Percentiles rank a stretch among this genome's conserved stretches.
Evolutionary conservation across 208 protist species (phyloP).

Genomic region (Hexamita inflata): DNA sequence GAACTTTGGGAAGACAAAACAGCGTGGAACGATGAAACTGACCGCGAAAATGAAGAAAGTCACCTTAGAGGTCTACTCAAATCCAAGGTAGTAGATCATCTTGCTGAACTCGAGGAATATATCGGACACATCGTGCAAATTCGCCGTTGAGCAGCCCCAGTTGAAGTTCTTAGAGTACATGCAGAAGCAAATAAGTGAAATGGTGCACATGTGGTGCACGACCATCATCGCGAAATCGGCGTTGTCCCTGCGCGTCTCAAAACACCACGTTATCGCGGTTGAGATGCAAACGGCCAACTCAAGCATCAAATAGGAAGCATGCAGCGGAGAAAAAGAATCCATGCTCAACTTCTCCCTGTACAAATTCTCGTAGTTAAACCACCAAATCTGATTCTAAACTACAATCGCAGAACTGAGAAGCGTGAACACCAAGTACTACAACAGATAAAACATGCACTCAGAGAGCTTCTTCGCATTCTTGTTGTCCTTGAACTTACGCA

Average conservation of each 20-base stretch:
- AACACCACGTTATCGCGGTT: background rate
- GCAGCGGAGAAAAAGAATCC: background rate
- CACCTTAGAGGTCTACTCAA: background rate
- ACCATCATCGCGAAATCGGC: conserved; percentile 3
- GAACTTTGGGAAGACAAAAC: background rate
- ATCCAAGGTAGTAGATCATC: background rate
- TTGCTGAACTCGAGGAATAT: conserved; percentile 6
- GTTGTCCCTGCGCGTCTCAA: background rate
- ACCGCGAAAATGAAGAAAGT: conserved; percentile 6
- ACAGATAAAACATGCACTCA: conserved; percentile 1
- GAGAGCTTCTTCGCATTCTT: background rate
- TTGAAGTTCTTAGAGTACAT: background rate
- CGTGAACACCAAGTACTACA: background rate
- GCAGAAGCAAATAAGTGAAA: background rate
- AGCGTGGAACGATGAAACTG: background rate
- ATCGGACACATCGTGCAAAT: conserved; percentile 22
- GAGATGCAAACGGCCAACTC: background rate
- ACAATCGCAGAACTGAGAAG: background rate
- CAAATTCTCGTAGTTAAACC: background rate
- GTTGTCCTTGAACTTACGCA: too few relatives aligned
- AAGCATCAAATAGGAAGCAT: background rate
- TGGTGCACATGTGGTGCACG: background rate
- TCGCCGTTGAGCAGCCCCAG: background rate
- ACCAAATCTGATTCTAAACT: background rate
- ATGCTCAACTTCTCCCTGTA: background rate